phyloP scores from a whole-genome alignment of 1,284 basidiomycete genomes.

The Melampsora medusae region DNA sequence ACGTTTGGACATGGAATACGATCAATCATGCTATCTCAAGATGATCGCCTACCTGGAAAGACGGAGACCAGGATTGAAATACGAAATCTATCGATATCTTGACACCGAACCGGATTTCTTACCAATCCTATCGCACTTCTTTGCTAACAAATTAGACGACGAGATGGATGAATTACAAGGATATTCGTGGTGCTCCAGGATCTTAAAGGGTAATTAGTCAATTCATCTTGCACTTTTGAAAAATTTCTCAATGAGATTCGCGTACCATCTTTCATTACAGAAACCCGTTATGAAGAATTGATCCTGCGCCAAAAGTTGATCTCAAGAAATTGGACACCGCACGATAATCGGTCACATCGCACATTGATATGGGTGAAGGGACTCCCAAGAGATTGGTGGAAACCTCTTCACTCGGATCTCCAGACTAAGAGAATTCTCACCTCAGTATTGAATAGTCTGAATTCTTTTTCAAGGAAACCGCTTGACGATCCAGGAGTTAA shows the following conservation, averaged over 20 bases:
- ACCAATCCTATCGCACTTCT: not conserved
- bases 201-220: not conserved
- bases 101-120: not conserved
- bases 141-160: not conserved
- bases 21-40: not conserved
- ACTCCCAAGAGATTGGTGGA: conserved; percentile 2
- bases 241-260: not conserved
- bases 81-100: conserved; percentile 7
- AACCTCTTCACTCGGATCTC: not conserved
- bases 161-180: not conserved
- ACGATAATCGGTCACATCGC: not conserved
- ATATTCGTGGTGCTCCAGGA: conserved; percentile 1
- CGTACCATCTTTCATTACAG: not conserved
- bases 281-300: conserved; percentile 2
- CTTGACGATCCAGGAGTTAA: not conserved
- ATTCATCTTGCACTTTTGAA: not conserved
- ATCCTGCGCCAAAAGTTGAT: not conserved
- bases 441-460: not conserved
- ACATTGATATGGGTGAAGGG: not conserved
- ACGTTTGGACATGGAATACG: not conserved
- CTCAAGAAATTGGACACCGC: not conserved
- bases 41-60: conserved; percentile 10
- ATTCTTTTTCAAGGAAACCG: not conserved
- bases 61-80: not conserved
- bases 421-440: not conserved